These are phyloP conservation scores for Botrytis fragariae DNA, from an alignment of 2,329 filamentous ascomycete genomes.

Conservation along the genomic window DNA sequence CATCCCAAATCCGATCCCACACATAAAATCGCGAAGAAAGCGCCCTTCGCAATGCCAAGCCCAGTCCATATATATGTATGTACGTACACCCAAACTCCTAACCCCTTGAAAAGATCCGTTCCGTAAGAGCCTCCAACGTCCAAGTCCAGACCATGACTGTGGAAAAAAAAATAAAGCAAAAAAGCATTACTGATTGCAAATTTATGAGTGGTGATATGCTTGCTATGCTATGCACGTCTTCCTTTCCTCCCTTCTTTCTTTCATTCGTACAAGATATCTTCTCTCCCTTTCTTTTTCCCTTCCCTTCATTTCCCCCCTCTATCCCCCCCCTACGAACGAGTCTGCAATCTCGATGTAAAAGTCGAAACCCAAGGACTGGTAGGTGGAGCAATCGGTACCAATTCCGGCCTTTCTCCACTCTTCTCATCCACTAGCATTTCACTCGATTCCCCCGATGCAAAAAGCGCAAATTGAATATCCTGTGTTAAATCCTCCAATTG, in stretches of 20 bases:
- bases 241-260: not conserved
- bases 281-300: not conserved
- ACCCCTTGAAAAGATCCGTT: not conserved
- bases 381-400: not conserved
- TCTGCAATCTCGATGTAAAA: slow-evolving; percentile 3
- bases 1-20: too few species aligned
- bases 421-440: not conserved
- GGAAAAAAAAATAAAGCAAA: not conserved
- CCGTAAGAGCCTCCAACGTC: not conserved
- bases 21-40: not conserved
- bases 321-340: not conserved
- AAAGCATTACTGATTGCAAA: not conserved
- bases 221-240: not conserved
- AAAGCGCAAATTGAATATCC: slow-evolving; percentile 2
- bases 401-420: not conserved
- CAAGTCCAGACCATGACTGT: not conserved
- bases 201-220: slow-evolving; percentile 10
- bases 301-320: not conserved
- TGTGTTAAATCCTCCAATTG: slow-evolving; percentile 12
- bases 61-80: too few species aligned
- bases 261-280: not conserved
- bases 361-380: slow-evolving; percentile 9
- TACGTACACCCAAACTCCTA: too few species aligned
- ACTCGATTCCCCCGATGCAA: not conserved
- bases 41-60: not conserved